phyloP scores from a whole-genome alignment of 2,329 filamentous ascomycete species.

The Penicillium sp. region DNA sequence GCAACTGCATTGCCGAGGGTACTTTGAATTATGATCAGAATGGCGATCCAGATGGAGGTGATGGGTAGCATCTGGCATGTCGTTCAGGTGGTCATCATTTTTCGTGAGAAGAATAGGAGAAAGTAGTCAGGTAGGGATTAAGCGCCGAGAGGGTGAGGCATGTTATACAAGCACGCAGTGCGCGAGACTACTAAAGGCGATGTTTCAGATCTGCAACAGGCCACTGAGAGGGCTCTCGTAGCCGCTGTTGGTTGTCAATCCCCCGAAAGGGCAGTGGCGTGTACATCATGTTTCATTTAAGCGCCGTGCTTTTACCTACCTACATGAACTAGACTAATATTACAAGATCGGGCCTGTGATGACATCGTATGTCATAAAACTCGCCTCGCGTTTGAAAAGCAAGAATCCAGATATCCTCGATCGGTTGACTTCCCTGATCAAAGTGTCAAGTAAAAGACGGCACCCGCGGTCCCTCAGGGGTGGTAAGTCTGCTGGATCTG shows the following conservation, averaged over 20 bases:
- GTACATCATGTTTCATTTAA: background rate
- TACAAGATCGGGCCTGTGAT: too few species aligned
- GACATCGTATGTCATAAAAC: too few species aligned
- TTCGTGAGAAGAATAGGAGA: background rate
- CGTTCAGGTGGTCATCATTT: background rate
- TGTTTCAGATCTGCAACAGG: constrained; percentile 9
- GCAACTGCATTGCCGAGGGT: too few species aligned
- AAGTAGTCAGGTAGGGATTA: background rate
- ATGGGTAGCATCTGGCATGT: background rate
- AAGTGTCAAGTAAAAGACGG: too few species aligned
- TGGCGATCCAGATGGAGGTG: background rate
- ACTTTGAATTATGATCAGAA: background rate
- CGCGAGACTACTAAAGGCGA: background rate
- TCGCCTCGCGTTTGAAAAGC: too few species aligned
- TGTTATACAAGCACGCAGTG: background rate
- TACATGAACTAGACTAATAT: too few species aligned
- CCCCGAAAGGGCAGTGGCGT: background rate
- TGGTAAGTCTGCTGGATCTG: too few species aligned
- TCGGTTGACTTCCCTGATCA: too few species aligned
- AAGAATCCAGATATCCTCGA: too few species aligned
- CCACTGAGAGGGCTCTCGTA: constrained; percentile 10
- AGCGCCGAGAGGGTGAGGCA: background rate
- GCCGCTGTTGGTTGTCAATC: constrained; percentile 1
- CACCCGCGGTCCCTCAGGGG: too few species aligned
- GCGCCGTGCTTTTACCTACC: background rate